Evolutionary conservation across 768 basidiomycete species (phyloP).

Genomic region (Trametes cinnabarina): DNA sequence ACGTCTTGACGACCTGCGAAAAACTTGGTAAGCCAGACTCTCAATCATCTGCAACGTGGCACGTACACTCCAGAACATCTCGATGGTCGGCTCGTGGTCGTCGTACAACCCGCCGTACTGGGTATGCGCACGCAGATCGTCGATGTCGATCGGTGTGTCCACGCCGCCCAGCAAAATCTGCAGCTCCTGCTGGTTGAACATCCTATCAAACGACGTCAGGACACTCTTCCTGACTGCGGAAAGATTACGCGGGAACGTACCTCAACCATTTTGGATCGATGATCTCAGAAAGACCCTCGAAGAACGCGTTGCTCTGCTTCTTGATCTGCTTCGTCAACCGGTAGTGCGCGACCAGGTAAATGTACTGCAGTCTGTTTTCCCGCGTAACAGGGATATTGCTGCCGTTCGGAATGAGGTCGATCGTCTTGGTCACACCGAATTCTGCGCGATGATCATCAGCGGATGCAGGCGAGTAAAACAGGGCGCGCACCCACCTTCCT

Average conservation of each 20-base stretch:
- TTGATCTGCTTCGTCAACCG: conserved; percentile 88
- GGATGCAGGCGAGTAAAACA: too few species aligned
- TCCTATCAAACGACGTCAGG: conserved; percentile 41
- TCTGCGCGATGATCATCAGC: conserved; percentile 43
- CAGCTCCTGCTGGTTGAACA: conserved; percentile 97
- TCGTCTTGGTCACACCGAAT: conserved; percentile 70
- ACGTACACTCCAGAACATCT: conserved; percentile 79
- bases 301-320: conserved; percentile 80
- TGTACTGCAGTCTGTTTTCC: conserved; percentile 88
- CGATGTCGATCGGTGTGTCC: conserved; percentile 79
- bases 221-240: not conserved
- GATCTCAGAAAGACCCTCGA: conserved; percentile 89
- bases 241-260: conserved; percentile 35
- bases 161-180: conserved; percentile 90
- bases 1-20: conserved; percentile 71
- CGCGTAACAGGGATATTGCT: conserved; percentile 80
- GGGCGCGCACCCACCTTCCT: conserved; percentile 60
- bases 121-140: conserved; percentile 75
- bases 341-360: conserved; percentile 85
- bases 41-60: too few species aligned
- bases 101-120: conserved; percentile 81
- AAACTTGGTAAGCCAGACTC: not conserved
- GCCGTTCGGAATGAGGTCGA: conserved; percentile 82
- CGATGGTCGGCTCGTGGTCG: conserved; percentile 66
- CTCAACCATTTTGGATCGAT: conserved; percentile 88